Base-by-base conservation (phyloP, 768 basidiomycete genomes). In the Dendrothele bispora region DNA sequence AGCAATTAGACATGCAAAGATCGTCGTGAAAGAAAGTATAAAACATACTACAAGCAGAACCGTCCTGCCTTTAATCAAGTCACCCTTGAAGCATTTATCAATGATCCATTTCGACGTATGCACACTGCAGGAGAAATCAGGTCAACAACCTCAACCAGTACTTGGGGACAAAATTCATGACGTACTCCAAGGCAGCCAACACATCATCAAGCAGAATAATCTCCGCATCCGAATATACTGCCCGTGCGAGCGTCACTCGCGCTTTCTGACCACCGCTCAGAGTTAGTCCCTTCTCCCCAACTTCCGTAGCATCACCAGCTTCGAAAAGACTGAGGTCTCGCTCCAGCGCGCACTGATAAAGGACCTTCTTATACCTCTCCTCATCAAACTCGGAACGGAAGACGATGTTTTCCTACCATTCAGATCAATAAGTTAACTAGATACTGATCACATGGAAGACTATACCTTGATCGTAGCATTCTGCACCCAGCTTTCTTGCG, bases 401-500 rank as follows among this genome's bases (percentile, higher is more conserved):
- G 4, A 75, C 42, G 39, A 80, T 77, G 49, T 80, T 80, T n/a
- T 74, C 66, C 66, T 71, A 24, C 10, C 18, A 5, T 21, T 8
- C 14, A 11, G 22, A 22, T 42, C n/a, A 49, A 27, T 5, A 29
- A 22, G n/a, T 50, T 39, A 18, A 3, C 25, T 6, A 30, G 10
- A 10, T 15, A 6, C n/a, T 17, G 2, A 42, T 2, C 6, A 12
- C 5, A 4, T 24, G n/a, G 15, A 12, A 21, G 8, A 14, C 4
- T 25, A 14, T 36, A 76, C 76, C 56, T 60, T 69, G 51, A 81
- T 78, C 0, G 77, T 82, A 50, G 79, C 79, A 43, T 81, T 83
- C 58, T 78, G 71, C 5, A 84, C 71, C 84, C 84, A 86, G 3
- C 79, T 72, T 55, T 83, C 80, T 58, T 86, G 83, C 4, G 80